A percentile compares a stretch with the other conserved stretches of the same genome.
Evolutionary conservation across 1,284 basidiomycete genomes (phyloP).

Genomic region (Trametes polyzona): DNA sequence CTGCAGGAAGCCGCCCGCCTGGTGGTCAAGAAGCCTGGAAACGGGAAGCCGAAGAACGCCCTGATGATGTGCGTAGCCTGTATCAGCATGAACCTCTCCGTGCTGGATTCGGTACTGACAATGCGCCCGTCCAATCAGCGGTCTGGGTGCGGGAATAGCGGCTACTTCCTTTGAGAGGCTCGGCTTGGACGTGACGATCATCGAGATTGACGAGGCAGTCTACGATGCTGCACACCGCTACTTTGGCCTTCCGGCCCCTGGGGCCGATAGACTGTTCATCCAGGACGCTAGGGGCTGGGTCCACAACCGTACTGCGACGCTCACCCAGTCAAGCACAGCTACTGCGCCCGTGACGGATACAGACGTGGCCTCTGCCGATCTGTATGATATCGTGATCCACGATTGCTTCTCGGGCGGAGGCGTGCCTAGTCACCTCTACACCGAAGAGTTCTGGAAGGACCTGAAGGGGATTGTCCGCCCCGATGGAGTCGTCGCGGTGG

Average conservation of each 20-base stretch:
- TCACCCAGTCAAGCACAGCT: conserved; percentile 27
- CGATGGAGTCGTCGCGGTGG: conserved; percentile 80
- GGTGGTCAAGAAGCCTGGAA: conserved; percentile 49
- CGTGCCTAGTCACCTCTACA: conserved; percentile 83
- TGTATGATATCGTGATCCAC: conserved; percentile 83
- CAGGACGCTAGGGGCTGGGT: conserved; percentile 79
- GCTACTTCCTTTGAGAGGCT: conserved; percentile 75
- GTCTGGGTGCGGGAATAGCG: conserved; percentile 83
- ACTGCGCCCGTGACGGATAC: conserved; percentile 23
- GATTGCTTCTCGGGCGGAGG: conserved; percentile 92
- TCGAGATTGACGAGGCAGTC: conserved; percentile 89
- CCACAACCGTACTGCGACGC: conserved; percentile 39
- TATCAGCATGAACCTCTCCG: background rate
- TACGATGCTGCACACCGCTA: conserved; percentile 79
- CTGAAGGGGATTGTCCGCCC: conserved; percentile 66
- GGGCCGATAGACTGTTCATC: conserved; percentile 62
- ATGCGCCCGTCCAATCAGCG: conserved; percentile 49
- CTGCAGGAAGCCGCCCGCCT: conserved; percentile 84
- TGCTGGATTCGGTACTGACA: conserved; percentile 1
- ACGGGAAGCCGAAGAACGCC: conserved; percentile 48
- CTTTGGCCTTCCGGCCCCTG: conserved; percentile 75
- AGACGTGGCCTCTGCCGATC: conserved; percentile 20
- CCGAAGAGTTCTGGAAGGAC: conserved; percentile 79
- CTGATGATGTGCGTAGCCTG: conserved; percentile 66
- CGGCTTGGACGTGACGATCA: conserved; percentile 67